phyloP scores from a whole-genome alignment of 1,284 basidiomycete species.

The Schizophyllum commune region DNA sequence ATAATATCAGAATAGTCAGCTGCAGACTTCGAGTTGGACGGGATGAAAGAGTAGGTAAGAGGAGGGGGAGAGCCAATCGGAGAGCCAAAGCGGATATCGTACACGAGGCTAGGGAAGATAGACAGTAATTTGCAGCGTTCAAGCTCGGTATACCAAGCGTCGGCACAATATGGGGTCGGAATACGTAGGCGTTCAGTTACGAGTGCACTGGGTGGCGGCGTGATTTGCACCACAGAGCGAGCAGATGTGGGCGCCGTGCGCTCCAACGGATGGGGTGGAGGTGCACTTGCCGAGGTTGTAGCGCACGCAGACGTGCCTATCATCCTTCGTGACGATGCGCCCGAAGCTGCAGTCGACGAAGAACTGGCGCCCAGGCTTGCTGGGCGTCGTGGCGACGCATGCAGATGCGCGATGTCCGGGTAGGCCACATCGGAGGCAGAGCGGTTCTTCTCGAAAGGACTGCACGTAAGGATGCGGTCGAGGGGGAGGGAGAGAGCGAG shows the following conservation, averaged over 20 bases:
- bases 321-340: conserved; percentile 1
- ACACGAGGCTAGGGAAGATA: conserved; percentile 7
- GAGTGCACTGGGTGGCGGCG: conserved; percentile 8
- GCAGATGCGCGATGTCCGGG: background rate
- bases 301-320: conserved; percentile 1
- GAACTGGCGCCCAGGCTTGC: conserved; percentile 4
- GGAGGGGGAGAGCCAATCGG: conserved; percentile 8
- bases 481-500: no score
- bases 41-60: conserved; percentile 6
- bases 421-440: conserved; percentile 9
- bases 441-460: no score
- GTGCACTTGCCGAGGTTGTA: conserved; percentile 5
- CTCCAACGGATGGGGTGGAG: background rate
- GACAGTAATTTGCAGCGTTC: conserved; percentile 4
- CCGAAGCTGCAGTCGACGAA: conserved; percentile 1
- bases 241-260: conserved; percentile 7
- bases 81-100: conserved; percentile 6
- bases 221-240: conserved; percentile 8
- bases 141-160: conserved; percentile 5
- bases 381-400: conserved; percentile 1
- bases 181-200: conserved; percentile 4
- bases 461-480: no score
- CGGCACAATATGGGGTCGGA: conserved; percentile 8
- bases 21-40: conserved; percentile 5
- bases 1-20: conserved; percentile 1